These are phyloP conservation scores for Neovahlkampfia damariscottae DNA, from an alignment of 78 protist genomes.

Conservation along the genomic window DNA sequence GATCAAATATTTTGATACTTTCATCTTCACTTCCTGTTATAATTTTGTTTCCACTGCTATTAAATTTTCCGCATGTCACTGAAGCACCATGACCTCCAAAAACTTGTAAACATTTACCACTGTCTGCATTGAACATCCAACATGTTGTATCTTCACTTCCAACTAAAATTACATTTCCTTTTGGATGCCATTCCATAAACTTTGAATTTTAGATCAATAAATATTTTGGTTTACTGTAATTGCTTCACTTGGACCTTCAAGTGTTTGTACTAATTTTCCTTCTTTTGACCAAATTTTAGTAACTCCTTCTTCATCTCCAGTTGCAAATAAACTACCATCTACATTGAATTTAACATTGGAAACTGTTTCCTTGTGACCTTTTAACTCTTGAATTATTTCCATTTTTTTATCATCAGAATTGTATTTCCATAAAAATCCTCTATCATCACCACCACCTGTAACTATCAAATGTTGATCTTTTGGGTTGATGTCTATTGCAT, in stretches of 20 bases:
- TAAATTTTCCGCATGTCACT: constrained; percentile 41
- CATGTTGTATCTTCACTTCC: constrained; percentile 42
- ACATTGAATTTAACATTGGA: constrained; percentile 29
- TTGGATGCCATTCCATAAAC: constrained; percentile 56
- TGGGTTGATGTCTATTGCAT: constrained; percentile 11
- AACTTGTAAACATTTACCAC: constrained; percentile 11
- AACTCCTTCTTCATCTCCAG: constrained; percentile 44
- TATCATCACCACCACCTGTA: constrained; percentile 52
- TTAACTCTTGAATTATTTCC: constrained; percentile 10
- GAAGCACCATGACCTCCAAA: constrained; percentile 41
- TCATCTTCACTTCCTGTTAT: constrained; percentile 43
- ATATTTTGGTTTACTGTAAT: constrained; percentile 3
- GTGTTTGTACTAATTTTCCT: constrained; percentile 17
- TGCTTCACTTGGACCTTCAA: constrained; percentile 49
- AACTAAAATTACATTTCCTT: constrained; percentile 41
- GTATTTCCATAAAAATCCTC: constrained; percentile 35
- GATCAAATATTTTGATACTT: constrained; percentile 44
- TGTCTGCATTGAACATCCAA: constrained; percentile 50
- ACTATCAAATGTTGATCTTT: not conserved
- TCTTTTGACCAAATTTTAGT: constrained; percentile 41
- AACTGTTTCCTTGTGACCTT: constrained; percentile 50
- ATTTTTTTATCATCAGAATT: constrained; percentile 14
- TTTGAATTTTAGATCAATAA: not conserved
- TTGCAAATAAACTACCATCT: constrained; percentile 45
- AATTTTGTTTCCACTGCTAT: constrained; percentile 40